These are phyloP conservation scores for Penicillium chermesinum DNA, from an alignment of 495 filamentous ascomycete genomes.

Conservation along the genomic window DNA sequence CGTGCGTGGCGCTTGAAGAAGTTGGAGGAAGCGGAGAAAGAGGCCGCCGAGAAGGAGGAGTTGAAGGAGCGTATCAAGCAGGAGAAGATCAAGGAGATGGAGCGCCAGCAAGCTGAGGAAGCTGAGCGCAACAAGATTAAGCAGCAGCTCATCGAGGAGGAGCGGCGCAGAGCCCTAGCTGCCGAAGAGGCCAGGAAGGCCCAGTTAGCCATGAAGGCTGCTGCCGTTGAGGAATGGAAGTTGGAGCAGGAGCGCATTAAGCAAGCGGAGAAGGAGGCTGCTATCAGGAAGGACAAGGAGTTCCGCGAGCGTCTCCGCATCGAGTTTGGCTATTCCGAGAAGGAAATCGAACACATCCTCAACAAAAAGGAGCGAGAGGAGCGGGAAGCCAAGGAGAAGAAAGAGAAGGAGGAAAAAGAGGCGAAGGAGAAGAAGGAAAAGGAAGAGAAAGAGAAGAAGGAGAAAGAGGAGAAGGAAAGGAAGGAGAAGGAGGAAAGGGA, in stretches of 20 bases:
- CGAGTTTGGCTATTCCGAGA: slow-evolving; percentile 37
- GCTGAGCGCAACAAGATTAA: slow-evolving; percentile 37
- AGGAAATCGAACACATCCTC: slow-evolving; percentile 52
- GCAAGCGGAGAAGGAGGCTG: slow-evolving; percentile 25
- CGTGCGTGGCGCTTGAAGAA: slow-evolving; percentile 24
- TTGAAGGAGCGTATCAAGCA: slow-evolving; percentile 17
- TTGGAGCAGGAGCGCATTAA: slow-evolving; percentile 45
- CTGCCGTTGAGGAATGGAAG: slow-evolving; percentile 53
- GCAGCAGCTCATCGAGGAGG: slow-evolving; percentile 34
- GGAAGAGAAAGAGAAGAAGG: slow-evolving; percentile 1
- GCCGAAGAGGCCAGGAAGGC: slow-evolving; percentile 40
- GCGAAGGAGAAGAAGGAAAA: slow-evolving; percentile 26
- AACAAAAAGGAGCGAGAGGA: slow-evolving; percentile 54
- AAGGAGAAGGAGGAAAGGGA: slow-evolving; percentile 44
- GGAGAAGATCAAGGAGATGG: slow-evolving; percentile 26
- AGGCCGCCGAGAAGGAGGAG: slow-evolving; percentile 28
- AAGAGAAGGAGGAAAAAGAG: slow-evolving; percentile 44
- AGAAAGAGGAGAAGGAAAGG: slow-evolving; percentile 34
- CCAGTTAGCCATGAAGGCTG: slow-evolving; percentile 46
- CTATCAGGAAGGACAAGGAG: slow-evolving; percentile 43
- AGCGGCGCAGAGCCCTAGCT: slow-evolving; percentile 26
- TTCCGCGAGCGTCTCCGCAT: slow-evolving; percentile 37
- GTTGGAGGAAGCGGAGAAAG: slow-evolving; percentile 28
- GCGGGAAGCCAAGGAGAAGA: slow-evolving; percentile 37
- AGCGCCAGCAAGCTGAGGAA: slow-evolving; percentile 39